Percentiles rank a stretch among this genome's conserved stretches.
phyloP scores from a whole-genome alignment of 2,329 filamentous ascomycete genomes.

The Tolypocladium tropicale region DNA sequence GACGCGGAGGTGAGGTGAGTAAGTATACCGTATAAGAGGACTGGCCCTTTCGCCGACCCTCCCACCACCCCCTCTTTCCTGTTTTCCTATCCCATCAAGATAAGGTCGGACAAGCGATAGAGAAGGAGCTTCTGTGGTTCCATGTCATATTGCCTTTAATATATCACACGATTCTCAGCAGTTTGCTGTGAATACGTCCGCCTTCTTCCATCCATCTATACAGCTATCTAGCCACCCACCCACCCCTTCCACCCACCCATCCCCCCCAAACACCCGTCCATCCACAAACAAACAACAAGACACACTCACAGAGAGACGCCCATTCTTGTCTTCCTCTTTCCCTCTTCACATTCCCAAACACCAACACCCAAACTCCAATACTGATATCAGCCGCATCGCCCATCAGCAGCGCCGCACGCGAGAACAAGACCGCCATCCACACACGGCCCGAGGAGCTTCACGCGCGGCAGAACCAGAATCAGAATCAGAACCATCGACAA shows the following conservation, averaged over 20 bases:
- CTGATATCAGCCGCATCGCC: neutral
- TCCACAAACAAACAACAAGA: neutral
- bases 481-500: no score
- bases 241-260: neutral
- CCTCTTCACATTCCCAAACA: neutral
- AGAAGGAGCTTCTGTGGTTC: neutral
- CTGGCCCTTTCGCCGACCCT: neutral
- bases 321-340: neutral
- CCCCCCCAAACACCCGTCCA: neutral
- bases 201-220: neutral
- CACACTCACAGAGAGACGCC: neutral
- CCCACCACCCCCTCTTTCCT: neutral
- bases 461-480: constrained; percentile 5
- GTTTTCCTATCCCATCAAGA: neutral
- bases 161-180: neutral
- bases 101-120: neutral
- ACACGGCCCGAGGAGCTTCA: neutral
- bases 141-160: constrained; percentile 1
- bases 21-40: neutral
- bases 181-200: constrained; percentile 1
- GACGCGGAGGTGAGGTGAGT: neutral
- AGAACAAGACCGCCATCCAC: neutral
- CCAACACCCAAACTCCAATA: neutral
- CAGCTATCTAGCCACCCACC: neutral
- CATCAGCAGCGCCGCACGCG: neutral